These are phyloP conservation scores for Butyriboletus loyo DNA, from an alignment of 768 basidiomycete genomes.

Conservation along the genomic window DNA sequence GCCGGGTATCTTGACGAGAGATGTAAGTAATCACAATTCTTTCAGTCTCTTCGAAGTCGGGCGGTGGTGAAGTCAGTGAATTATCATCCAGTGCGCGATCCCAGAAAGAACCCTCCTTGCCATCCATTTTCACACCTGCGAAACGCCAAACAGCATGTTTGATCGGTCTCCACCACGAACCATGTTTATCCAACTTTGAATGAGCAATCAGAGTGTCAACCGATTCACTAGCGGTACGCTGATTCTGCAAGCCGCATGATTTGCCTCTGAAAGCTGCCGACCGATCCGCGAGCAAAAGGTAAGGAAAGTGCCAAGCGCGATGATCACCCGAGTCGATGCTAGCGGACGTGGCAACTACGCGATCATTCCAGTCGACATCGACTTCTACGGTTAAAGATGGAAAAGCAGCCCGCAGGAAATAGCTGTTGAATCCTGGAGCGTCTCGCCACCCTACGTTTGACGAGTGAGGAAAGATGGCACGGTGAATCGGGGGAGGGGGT, in stretches of 20 bases:
- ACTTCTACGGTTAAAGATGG: constrained; percentile 69
- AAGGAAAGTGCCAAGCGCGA: constrained; percentile 70
- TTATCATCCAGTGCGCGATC: not conserved
- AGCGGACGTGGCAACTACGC: constrained; percentile 35
- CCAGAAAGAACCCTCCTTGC: constrained; percentile 32
- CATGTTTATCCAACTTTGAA: constrained; percentile 32
- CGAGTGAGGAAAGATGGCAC: constrained; percentile 69
- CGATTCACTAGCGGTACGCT: constrained; percentile 72
- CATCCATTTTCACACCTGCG: constrained; percentile 44
- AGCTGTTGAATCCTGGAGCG: constrained; percentile 69
- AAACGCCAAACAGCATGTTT: constrained; percentile 64
- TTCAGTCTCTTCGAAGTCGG: constrained; percentile 39
- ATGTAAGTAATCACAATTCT: constrained; percentile 71
- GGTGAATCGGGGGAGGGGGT: constrained; percentile 55
- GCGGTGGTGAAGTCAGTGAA: not conserved
- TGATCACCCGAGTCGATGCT: constrained; percentile 21
- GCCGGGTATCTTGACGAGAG: constrained; percentile 54
- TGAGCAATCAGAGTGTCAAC: constrained; percentile 47
- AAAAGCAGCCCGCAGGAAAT: constrained; percentile 71
- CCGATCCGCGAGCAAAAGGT: constrained; percentile 67
- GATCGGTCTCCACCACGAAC: constrained; percentile 80
- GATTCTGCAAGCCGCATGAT: constrained; percentile 59
- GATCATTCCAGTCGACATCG: constrained; percentile 69
- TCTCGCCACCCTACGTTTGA: constrained; percentile 70
- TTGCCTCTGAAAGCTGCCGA: constrained; percentile 71